Evolutionary conservation across 768 basidiomycete species (phyloP), one percentile per base, ranked within the genome.

Genomic region (Kwoniella bestiolae): DNA sequence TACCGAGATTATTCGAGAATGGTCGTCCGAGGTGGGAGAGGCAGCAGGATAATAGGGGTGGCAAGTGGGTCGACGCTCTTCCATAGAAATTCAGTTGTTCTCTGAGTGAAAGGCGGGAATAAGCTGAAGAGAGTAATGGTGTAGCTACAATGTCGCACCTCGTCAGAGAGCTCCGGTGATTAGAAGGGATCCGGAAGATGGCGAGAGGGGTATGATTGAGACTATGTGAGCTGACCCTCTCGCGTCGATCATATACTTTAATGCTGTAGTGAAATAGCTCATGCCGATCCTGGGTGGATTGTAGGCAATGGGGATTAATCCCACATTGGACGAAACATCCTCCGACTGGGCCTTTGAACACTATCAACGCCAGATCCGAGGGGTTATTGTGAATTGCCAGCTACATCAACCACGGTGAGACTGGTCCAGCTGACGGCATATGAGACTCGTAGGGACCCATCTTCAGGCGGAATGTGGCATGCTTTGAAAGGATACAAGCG

Each of bases 311-410:
- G 94, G 94, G 94, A 6, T 83, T 94, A 1, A 86, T 93, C 2
- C 92, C 91, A 0, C 88, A 90, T 76, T 94, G 89, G 89, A 86
- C 84, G 75, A 91, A 91, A 76, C 83, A 85, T 59, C 91, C 94
- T 68, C 82, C 81, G 2, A 83, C 84, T 0, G 73, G 75, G 6
- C 66, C 72, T 1, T 81, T 93, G 45, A 91, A 86, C 72, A 96
- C 94, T 0, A 95, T 91, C 66, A 98, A 98, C 70, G 94, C 94
- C 0, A 87, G 93, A 21, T 84, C 88, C 2, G 95, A 98, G 81
- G 89, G 88, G 58, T 83, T 98, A 31, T 67, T 77, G 78, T 79
- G 45, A 57, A 77, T 32, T 14, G 51, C 12, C n/a, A n/a, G n/a
- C n/a, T n/a, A n/a, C n/a, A n/a, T n/a, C n/a, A n/a, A n/a, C n/a